Base-by-base conservation (phyloP, 2,329 filamentous ascomycete genomes). In the Calonectria naviculata region DNA sequence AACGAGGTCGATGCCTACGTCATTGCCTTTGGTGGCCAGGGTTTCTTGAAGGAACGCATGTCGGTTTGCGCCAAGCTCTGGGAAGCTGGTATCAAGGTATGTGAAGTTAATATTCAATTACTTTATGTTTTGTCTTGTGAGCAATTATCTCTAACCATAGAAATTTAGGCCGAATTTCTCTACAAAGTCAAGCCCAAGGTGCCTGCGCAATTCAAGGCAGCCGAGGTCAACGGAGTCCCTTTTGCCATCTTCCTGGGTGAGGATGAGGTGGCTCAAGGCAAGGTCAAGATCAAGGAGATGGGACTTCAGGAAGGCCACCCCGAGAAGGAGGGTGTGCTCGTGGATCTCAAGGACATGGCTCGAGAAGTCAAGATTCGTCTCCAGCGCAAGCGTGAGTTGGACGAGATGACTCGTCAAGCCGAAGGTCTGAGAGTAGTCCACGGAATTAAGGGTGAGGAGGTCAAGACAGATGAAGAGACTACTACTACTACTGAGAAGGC, bases 11-110 rank as follows among this genome's bases (percentile, higher is more conserved):
- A 98, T 80, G 95, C 95, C 54, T 98, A 92, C 83, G 93, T 98
- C 79, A 98, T 98, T 95, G 95, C 95, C 0, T 95, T 98, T 80
- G 95, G 94, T 79, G 95, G 94, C 65, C 96, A 95, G 84, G 93
- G 92, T 24, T 96, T 95, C 83, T 85, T 98, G 66, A 91, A 92
- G 75, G 93, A 98, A 86, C 93, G 96, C 75, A 95, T 98, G 91
- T 87, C 91, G 29, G 89, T 98, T 42, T 92, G 93, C 70, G 89
- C 91, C 75, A 88, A 88, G 74, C 87, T 98, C 61, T 97, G 96
- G 95, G 92, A 95, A 76, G 94, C 93, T 9, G 95, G 94, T 24
- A 92, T 98, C 85, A 97, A 95, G 87, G 90, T 91, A 83, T 76
- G 82, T 76, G 65, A 64, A 70, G 42, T 49, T 29, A 1, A 12